Conservation (phyloP, 2,329 filamentous ascomycete species). For the Colletotrichum eremochloae region DNA sequence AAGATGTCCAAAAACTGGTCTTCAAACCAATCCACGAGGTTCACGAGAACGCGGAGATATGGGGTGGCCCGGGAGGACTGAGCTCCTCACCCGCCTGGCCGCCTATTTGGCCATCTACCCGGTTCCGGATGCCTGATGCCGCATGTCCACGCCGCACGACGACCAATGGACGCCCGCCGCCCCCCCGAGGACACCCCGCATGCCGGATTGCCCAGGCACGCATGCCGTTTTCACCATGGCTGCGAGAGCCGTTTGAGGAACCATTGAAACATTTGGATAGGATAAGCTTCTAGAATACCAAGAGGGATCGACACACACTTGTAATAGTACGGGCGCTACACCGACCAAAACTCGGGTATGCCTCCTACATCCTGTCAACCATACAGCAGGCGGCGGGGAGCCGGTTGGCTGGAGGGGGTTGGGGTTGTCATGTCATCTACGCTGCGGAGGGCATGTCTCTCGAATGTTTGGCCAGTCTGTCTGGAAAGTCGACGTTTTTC, state of each 20-base stretch:
- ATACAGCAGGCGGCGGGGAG: constrained; percentile 23
- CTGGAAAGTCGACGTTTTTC: background rate
- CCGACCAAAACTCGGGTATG: constrained; percentile 16
- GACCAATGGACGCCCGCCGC: background rate
- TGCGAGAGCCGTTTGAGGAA: constrained; percentile 6
- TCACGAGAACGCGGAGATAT: background rate
- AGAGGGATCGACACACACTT: constrained; percentile 2
- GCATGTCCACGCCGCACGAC: constrained; percentile 11
- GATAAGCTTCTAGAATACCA: background rate
- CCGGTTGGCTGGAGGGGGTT: constrained; percentile 23
- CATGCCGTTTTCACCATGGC: background rate
- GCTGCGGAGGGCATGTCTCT: background rate
- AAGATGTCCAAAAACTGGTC: background rate
- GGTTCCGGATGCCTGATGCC: constrained; percentile 12
- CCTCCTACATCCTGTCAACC: constrained; percentile 22
- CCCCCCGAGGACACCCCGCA: background rate
- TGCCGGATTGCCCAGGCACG: constrained; percentile 14
- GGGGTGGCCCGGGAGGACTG: background rate
- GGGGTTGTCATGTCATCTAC: background rate
- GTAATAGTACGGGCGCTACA: background rate
- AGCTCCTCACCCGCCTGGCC: constrained; percentile 2
- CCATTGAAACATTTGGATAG: background rate
- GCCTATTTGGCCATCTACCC: constrained; percentile 20
- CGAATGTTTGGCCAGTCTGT: background rate
- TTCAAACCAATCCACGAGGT: background rate